phyloP scores from a whole-genome alignment of 2,329 filamentous ascomycete genomes.

The Aquanectria penicillioides region DNA sequence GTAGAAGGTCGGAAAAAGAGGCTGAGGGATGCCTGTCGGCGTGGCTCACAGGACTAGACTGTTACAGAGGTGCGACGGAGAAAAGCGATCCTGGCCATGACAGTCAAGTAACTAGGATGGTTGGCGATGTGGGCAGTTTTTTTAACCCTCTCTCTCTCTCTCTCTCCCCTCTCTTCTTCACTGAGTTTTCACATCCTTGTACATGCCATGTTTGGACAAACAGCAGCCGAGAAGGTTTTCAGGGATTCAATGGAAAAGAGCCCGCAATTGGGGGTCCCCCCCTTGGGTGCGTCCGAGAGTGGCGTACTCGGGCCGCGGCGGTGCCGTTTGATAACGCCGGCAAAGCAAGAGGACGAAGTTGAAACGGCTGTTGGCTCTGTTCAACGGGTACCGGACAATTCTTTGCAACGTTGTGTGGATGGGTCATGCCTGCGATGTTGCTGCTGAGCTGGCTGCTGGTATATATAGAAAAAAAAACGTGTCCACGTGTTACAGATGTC shows the following conservation, averaged over 20 bases:
- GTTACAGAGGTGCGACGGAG: slow-evolving; percentile 12
- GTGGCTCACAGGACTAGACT: slow-evolving; percentile 8
- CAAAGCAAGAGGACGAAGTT: background rate
- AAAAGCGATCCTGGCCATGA: slow-evolving; percentile 2
- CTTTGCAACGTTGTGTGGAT: too few relatives aligned
- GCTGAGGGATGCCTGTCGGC: background rate
- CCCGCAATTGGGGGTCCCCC: too few relatives aligned
- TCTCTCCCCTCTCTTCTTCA: too few relatives aligned
- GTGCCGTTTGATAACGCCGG: background rate
- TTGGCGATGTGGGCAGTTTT: background rate
- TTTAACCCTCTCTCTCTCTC: too few relatives aligned
- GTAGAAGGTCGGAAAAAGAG: background rate
- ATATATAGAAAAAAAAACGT: background rate
- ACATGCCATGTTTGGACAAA: background rate
- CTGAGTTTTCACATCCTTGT: too few relatives aligned
- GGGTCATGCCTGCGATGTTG: background rate
- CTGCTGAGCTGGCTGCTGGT: background rate
- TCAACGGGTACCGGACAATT: too few relatives aligned
- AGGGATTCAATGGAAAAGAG: too few relatives aligned
- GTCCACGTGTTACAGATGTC: background rate
- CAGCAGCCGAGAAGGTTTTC: slow-evolving; percentile 1
- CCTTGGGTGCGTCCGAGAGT: too few relatives aligned
- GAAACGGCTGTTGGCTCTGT: background rate
- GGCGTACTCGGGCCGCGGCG: background rate
- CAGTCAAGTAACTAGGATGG: background rate